Evolutionary conservation across 2,329 filamentous ascomycete species (phyloP).

Genomic region (Beauveria caledonica): DNA sequence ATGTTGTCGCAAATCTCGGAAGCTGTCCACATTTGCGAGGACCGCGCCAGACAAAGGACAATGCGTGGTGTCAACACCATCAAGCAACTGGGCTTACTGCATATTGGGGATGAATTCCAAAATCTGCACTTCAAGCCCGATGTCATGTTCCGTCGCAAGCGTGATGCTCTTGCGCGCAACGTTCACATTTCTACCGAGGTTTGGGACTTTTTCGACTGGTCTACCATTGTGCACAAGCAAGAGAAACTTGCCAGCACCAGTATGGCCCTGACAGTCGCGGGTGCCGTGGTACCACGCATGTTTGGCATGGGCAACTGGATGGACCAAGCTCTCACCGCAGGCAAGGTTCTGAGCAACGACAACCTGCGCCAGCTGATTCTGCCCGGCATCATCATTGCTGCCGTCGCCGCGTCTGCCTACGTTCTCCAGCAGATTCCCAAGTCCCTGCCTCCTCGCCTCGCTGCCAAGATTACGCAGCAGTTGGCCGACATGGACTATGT

Average conservation of each 20-base stretch:
- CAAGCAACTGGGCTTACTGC: slow-evolving; percentile 78
- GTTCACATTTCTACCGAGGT: slow-evolving; percentile 83
- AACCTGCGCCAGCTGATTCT: slow-evolving; percentile 74
- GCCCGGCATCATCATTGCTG: slow-evolving; percentile 70
- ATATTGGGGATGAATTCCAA: slow-evolving; percentile 80
- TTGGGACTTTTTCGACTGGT: slow-evolving; percentile 87
- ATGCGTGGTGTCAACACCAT: slow-evolving; percentile 77
- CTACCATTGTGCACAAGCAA: slow-evolving; percentile 74
- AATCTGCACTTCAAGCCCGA: slow-evolving; percentile 84
- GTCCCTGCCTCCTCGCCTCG: slow-evolving; percentile 78
- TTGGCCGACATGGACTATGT: slow-evolving; percentile 84
- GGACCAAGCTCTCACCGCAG: slow-evolving; percentile 74
- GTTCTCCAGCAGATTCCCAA: slow-evolving; percentile 79
- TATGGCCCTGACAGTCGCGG: slow-evolving; percentile 87
- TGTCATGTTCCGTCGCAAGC: slow-evolving; percentile 84
- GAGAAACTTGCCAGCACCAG: slow-evolving; percentile 92
- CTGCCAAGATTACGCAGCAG: slow-evolving; percentile 73
- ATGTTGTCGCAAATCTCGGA: slow-evolving; percentile 84
- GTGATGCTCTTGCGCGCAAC: slow-evolving; percentile 73
- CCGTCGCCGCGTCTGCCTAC: slow-evolving; percentile 67
- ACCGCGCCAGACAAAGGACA: slow-evolving; percentile 71
- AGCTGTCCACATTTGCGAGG: slow-evolving; percentile 72
- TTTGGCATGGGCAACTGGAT: slow-evolving; percentile 83
- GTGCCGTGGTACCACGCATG: slow-evolving; percentile 72
- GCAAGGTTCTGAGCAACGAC: slow-evolving; percentile 71